phyloP scores from a whole-genome alignment of 352 stramenopile species.

The Phytophthora rubi region DNA sequence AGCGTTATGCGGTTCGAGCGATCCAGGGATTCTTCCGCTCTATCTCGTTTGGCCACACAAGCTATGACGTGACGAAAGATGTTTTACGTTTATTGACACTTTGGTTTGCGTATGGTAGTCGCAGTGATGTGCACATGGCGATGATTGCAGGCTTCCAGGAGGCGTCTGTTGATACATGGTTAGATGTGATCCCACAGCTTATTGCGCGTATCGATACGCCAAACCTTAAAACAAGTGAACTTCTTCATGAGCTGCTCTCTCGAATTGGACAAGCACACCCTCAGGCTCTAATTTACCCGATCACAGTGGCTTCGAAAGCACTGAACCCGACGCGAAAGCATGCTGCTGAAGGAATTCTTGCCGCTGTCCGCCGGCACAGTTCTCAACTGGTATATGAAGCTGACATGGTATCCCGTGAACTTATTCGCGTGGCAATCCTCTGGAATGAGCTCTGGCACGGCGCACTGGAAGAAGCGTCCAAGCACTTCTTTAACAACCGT shows the following conservation, averaged over 20 bases:
- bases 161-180: constrained; percentile 98
- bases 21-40: constrained; percentile 98
- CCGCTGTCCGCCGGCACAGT: constrained; percentile 94
- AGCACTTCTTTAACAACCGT: constrained; percentile 97
- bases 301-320: constrained; percentile 97
- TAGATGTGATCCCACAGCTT: constrained; percentile 98
- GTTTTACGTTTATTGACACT: constrained; percentile 98
- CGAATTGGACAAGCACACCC: constrained; percentile 95
- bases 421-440: constrained; percentile 99
- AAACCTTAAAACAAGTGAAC: constrained; percentile 78
- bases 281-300: constrained; percentile 99
- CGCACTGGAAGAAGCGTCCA: constrained; percentile 97
- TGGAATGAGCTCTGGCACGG: constrained; percentile 99
- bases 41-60: constrained; percentile 95
- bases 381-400: constrained; percentile 97
- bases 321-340: constrained; percentile 89
- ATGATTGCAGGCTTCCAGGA: constrained; percentile 91
- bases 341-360: constrained; percentile 96
- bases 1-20: constrained; percentile 90
- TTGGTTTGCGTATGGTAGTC: constrained; percentile 97
- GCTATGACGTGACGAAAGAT: constrained; percentile 96
- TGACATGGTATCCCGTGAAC: constrained; percentile 94
- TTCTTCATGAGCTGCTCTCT: constrained; percentile 90
- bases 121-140: constrained; percentile 85
- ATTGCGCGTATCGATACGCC: constrained; percentile 94